Evolutionary conservation across 768 basidiomycete species (phyloP).

Genomic region (Termitomyces titanicus): DNA sequence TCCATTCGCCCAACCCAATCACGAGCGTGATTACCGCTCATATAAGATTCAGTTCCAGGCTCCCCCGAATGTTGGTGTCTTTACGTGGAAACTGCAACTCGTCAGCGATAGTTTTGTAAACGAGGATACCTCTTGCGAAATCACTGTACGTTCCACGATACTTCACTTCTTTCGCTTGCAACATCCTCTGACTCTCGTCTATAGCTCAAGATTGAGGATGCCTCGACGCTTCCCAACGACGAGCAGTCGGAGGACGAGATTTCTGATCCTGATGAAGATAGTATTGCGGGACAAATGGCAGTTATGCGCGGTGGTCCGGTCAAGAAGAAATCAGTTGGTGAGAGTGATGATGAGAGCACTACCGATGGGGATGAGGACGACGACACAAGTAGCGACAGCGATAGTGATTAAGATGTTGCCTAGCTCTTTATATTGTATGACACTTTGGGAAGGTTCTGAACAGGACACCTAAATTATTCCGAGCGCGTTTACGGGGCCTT

Average conservation of each 20-base stretch:
- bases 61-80: slow-evolving; percentile 76
- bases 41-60: slow-evolving; percentile 96
- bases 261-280: slow-evolving; percentile 96
- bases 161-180: background rate
- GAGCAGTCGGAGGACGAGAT: slow-evolving; percentile 85
- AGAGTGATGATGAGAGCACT: slow-evolving; percentile 49
- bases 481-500: background rate
- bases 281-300: slow-evolving; percentile 96
- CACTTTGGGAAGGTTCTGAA: slow-evolving; percentile 15
- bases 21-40: slow-evolving; percentile 63
- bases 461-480: slow-evolving; percentile 13
- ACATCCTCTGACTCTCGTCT: slow-evolving; percentile 11
- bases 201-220: slow-evolving; percentile 83
- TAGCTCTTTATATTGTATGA: slow-evolving; percentile 5
- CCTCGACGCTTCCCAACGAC: slow-evolving; percentile 50
- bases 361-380: slow-evolving; percentile 55
- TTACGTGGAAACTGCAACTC: slow-evolving; percentile 86
- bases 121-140: slow-evolving; percentile 66
- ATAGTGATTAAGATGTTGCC: slow-evolving; percentile 39
- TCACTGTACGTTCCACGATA: slow-evolving; percentile 54
- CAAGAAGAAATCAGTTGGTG: slow-evolving; percentile 59
- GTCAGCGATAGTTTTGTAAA: slow-evolving; percentile 89
- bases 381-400: slow-evolving; percentile 39
- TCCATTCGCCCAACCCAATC: slow-evolving; percentile 51
- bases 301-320: slow-evolving; percentile 87